Evolutionary conservation across 192 early-diverging fungal genomes (phyloP).

Genomic region (Rhizophagus clarus): DNA sequence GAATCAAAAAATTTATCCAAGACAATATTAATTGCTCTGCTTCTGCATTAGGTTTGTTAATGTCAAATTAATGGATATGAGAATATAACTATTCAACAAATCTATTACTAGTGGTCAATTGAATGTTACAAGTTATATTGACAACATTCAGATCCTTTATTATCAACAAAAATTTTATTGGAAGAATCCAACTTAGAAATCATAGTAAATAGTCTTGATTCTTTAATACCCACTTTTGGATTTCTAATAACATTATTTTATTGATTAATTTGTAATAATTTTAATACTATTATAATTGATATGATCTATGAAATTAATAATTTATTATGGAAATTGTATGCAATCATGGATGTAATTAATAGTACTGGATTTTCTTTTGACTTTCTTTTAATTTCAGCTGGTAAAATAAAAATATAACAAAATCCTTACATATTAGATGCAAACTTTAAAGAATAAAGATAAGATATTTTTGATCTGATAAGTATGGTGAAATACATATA

Average conservation of each 20-base stretch:
- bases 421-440: not conserved
- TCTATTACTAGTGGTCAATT: not conserved
- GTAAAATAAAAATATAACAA: not conserved
- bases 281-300: conserved; percentile 12
- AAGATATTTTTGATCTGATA: conserved; percentile 7
- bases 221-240: not conserved
- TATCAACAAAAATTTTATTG: not conserved
- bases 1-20: not conserved
- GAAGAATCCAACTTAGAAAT: not conserved
- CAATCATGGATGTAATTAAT: conserved; percentile 6
- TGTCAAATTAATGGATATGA: conserved; percentile 4
- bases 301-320: not conserved
- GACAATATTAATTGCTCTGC: not conserved
- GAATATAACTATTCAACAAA: conserved; percentile 4
- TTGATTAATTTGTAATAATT: not conserved
- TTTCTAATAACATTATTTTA: not conserved
- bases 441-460: not conserved
- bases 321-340: not conserved
- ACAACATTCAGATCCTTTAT: not conserved
- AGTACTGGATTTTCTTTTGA: conserved; percentile 7
- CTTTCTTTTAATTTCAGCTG: not conserved
- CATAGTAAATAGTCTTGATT: not conserved
- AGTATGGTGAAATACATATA: conserved; percentile 20
- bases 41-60: not conserved
- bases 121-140: not conserved